Percentiles rank a stretch among this genome's conserved stretches.
phyloP scores from a whole-genome alignment of 225 moss, liverwort and hornwort species.

The Pleurozium schreberi region DNA sequence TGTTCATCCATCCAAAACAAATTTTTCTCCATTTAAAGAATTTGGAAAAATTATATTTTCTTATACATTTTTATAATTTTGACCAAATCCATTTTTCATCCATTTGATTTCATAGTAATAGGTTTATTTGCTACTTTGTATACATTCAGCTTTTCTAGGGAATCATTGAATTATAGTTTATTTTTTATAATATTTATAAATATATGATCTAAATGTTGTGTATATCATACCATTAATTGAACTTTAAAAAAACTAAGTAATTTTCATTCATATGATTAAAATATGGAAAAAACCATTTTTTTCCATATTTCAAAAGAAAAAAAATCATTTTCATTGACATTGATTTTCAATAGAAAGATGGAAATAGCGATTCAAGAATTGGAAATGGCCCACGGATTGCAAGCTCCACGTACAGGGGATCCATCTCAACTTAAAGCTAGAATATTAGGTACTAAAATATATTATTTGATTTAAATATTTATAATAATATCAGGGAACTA shows the following conservation, averaged over 20 bases:
- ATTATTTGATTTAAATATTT: background rate
- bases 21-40: too few relatives aligned
- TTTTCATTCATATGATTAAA: background rate
- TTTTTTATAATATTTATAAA: background rate
- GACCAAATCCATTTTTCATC: too few relatives aligned
- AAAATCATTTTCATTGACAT: too few relatives aligned
- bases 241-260: too few relatives aligned
- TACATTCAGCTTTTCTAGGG: too few relatives aligned
- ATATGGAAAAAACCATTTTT: too few relatives aligned
- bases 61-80: too few relatives aligned
- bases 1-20: background rate
- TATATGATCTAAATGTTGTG: background rate
- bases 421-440: constrained; percentile 26
- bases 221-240: too few relatives aligned
- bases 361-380: constrained; percentile 15
- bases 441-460: background rate
- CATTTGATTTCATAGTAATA: background rate
- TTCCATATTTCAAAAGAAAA: background rate
- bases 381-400: constrained; percentile 17
- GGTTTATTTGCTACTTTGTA: too few relatives aligned
- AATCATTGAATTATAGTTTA: background rate
- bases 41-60: too few relatives aligned
- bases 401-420: constrained; percentile 26
- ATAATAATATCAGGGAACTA: fast-evolving
- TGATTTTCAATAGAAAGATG: constrained; percentile 3